Evolutionary conservation across 2,329 filamentous ascomycete species (phyloP).

Genomic region (Chrysosporium keratinophilum): DNA sequence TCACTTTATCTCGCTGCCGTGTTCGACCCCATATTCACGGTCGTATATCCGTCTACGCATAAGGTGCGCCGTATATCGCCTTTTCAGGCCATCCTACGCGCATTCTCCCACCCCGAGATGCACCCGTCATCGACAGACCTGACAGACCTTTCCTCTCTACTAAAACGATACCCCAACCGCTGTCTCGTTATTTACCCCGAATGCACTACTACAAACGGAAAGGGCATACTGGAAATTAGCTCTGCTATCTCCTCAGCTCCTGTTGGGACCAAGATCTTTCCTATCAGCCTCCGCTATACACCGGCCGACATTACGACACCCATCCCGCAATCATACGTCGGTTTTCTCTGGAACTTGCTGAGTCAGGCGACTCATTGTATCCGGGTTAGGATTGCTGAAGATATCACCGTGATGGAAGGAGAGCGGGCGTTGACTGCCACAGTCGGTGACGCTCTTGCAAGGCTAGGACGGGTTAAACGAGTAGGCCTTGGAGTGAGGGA

Average conservation of each 20-base stretch:
- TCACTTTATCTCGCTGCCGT: constrained; percentile 88
- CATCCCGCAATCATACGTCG: constrained; percentile 59
- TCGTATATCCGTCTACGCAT: constrained; percentile 64
- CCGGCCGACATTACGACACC: constrained; percentile 86
- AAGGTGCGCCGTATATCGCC: constrained; percentile 69
- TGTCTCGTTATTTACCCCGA: constrained; percentile 85
- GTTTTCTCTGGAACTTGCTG: constrained; percentile 77
- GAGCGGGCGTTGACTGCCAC: constrained; percentile 65
- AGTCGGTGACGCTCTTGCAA: constrained; percentile 75
- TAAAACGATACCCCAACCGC: constrained; percentile 58
- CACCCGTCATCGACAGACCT: constrained; percentile 41
- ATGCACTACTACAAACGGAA: constrained; percentile 86
- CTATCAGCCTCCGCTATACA: constrained; percentile 79
- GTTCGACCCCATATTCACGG: constrained; percentile 90
- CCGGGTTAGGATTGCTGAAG: constrained; percentile 77
- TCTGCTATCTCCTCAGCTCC: constrained; percentile 62
- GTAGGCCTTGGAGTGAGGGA: constrained; percentile 75
- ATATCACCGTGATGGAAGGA: constrained; percentile 42
- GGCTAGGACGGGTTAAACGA: constrained; percentile 76
- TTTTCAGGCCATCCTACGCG: constrained; percentile 60
- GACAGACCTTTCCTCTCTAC: constrained; percentile 53
- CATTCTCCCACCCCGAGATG: constrained; percentile 52
- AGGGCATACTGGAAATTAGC: constrained; percentile 74
- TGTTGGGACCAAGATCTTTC: constrained; percentile 66
- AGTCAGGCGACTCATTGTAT: constrained; percentile 80